Conservation (phyloP, 305 asterid genomes). For the Fraxinus baroniana region DNA sequence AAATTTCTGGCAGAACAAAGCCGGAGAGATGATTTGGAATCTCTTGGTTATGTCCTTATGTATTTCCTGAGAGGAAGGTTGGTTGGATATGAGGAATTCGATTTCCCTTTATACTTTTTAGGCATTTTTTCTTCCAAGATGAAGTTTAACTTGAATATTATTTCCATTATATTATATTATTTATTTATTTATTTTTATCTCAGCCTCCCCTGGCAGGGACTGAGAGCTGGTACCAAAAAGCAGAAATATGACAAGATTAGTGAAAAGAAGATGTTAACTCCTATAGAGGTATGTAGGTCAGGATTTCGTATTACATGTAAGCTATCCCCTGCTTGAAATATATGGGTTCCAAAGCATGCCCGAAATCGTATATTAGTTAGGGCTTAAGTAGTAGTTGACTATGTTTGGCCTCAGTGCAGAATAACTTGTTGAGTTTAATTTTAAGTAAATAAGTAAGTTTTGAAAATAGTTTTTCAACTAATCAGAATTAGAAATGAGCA, state of each 20-base stretch:
- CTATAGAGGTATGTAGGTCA: constrained; percentile 64
- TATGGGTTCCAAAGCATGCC: constrained; percentile 11
- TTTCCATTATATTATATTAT: not conserved
- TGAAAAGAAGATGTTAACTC: constrained; percentile 89
- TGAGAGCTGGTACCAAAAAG: constrained; percentile 93
- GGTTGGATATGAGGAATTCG: constrained; percentile 37
- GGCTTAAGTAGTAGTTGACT: not conserved
- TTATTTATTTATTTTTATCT: constrained; percentile 14
- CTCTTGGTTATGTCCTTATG: constrained; percentile 97
- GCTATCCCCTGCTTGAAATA: constrained; percentile 18
- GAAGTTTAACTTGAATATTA: constrained; percentile 2
- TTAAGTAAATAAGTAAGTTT: not conserved
- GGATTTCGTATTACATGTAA: constrained; percentile 16
- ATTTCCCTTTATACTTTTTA: constrained; percentile 17
- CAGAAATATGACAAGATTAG: constrained; percentile 94
- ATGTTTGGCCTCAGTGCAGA: not conserved
- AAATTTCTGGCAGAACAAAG: constrained; percentile 69
- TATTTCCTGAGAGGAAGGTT: constrained; percentile 96
- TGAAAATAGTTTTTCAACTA: not conserved
- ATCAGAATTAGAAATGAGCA: not conserved
- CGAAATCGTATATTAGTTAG: not conserved
- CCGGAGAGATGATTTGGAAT: constrained; percentile 95
- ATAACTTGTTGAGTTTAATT: not conserved
- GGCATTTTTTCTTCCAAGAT: constrained; percentile 5
- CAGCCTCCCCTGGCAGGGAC: constrained; percentile 98